These are phyloP conservation scores for Lepiota brunneoincarnata DNA, from an alignment of 768 basidiomycete genomes.

Conservation along the genomic window DNA sequence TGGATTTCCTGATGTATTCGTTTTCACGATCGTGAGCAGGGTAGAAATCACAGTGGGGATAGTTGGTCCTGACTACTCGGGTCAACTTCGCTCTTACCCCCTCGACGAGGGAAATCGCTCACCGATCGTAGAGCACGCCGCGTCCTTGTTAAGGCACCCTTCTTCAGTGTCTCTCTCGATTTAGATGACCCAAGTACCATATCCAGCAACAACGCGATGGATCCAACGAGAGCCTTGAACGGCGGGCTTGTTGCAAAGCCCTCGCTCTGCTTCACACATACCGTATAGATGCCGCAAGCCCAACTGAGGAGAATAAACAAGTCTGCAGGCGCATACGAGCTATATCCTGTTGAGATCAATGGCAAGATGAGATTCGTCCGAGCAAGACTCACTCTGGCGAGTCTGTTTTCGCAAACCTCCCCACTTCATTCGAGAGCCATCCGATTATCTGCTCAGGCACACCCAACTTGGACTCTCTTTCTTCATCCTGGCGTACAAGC, in stretches of 20 bases:
- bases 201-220: slow-evolving; percentile 61
- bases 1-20: slow-evolving; percentile 34
- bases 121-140: slow-evolving; percentile 71
- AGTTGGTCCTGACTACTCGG: slow-evolving; percentile 34
- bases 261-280: slow-evolving; percentile 42
- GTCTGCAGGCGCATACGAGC: slow-evolving; percentile 57
- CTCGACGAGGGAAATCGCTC: slow-evolving; percentile 21
- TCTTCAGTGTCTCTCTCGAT: slow-evolving; percentile 57
- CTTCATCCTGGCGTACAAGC: slow-evolving; percentile 61
- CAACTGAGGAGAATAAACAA: slow-evolving; percentile 71
- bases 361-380: slow-evolving; percentile 5
- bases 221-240: slow-evolving; percentile 52
- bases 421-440: slow-evolving; percentile 72
- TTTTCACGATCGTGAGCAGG: slow-evolving; percentile 49
- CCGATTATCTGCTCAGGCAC: slow-evolving; percentile 70
- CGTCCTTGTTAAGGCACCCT: slow-evolving; percentile 56
- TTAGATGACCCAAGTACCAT: slow-evolving; percentile 50
- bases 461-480: slow-evolving; percentile 50
- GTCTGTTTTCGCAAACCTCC: slow-evolving; percentile 49
- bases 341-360: slow-evolving; percentile 18
- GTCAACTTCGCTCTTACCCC: background rate
- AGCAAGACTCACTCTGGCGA: slow-evolving; percentile 48
- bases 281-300: slow-evolving; percentile 61
- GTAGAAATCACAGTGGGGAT: slow-evolving; percentile 51
- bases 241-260: slow-evolving; percentile 43